Base-by-base conservation (phyloP, 2,329 filamentous ascomycete species). In the Monilinia fructicola region DNA sequence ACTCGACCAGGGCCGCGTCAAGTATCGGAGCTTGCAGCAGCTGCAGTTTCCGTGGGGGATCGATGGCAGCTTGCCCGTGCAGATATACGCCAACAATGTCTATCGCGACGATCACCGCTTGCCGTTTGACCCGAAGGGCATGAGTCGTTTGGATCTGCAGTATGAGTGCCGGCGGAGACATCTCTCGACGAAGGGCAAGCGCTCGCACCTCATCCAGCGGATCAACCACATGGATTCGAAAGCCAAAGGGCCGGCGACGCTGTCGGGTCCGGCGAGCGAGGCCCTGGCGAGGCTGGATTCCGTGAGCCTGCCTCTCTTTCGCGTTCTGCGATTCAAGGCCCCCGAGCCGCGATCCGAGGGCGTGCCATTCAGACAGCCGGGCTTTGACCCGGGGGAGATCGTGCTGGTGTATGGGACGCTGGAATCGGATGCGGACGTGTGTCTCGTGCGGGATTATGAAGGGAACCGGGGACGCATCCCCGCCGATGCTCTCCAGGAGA, bases 21-120 rank as follows among this genome's bases (percentile, higher is more conserved):
- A 53, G 23, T 48, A 23, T 31, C 31, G 40, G 1, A 56, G 16
- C 11, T 26, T 66, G 21, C 64, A 66, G 35, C 46, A 42, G 23
- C 4, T 66, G 3, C n/a, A n/a, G 6, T 66, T 61, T 23, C 56
- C 64, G 10, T 66, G 64, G 64, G 64, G 64, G 1, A 40, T 66
- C 6, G 58, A 66, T 21, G 46, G 9, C n/a, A 48, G 11, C 21
- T 10, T 66, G 12, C 56, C 44, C 9, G 46, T 66, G 5, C 31
- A 50, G 23, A 26, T 60, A 21, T 48, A 28, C 23, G 31, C 42
- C 7, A 59, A 59, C 18, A 16, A 35, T 21, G 21, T 35, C 7
- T 64, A 42, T 35, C 52, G 54, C 16, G 54, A 50, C 18, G 26
- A 53, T 44, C 54, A 42, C 4, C 16, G 54, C 6, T 52, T 58